phyloP scores from a whole-genome alignment of 352 stramenopile genomes.

The Phytophthora aleatoria region DNA sequence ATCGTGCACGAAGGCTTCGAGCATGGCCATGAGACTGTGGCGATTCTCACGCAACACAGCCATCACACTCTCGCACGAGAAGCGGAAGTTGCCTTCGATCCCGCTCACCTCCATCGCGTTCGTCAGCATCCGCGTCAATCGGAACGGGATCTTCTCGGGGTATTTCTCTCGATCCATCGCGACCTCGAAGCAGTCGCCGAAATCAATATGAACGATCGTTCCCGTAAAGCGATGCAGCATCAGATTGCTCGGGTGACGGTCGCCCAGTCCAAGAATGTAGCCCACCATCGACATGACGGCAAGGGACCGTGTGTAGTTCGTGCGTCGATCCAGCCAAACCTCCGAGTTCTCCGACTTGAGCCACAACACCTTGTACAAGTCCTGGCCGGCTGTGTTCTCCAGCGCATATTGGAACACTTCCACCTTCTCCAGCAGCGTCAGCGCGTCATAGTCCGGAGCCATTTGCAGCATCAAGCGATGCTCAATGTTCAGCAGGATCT shows the following conservation, averaged over 20 bases:
- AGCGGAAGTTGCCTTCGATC: constrained; percentile 98
- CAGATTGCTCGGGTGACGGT: constrained; percentile 99
- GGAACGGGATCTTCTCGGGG: constrained; percentile 99
- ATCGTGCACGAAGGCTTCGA: constrained; percentile 99
- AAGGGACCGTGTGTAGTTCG: constrained; percentile 97
- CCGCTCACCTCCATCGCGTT: constrained; percentile 98
- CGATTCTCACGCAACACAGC: constrained; percentile 96
- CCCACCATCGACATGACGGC: constrained; percentile 99
- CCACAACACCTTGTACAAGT: constrained; percentile 97
- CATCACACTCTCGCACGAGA: constrained; percentile 98
- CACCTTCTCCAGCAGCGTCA: constrained; percentile 98
- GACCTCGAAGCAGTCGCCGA: constrained; percentile 98
- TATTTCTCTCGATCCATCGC: constrained; percentile 99
- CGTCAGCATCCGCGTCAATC: constrained; percentile 98
- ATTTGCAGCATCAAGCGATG: constrained; percentile 90
- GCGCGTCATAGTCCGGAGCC: constrained; percentile 95
- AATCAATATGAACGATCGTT: constrained; percentile 97
- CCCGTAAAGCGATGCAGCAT: constrained; percentile 99
- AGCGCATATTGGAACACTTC: constrained; percentile 97
- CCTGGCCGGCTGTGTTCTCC: constrained; percentile 94
- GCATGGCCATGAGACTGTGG: constrained; percentile 98
- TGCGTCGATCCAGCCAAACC: constrained; percentile 97
- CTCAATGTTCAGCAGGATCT: constrained; percentile 95
- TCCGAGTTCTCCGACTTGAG: constrained; percentile 98
- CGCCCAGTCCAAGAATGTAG: constrained; percentile 99